Evolutionary conservation across 495 filamentous ascomycete species (phyloP).

Genomic region (Hypoxylon trugodes): DNA sequence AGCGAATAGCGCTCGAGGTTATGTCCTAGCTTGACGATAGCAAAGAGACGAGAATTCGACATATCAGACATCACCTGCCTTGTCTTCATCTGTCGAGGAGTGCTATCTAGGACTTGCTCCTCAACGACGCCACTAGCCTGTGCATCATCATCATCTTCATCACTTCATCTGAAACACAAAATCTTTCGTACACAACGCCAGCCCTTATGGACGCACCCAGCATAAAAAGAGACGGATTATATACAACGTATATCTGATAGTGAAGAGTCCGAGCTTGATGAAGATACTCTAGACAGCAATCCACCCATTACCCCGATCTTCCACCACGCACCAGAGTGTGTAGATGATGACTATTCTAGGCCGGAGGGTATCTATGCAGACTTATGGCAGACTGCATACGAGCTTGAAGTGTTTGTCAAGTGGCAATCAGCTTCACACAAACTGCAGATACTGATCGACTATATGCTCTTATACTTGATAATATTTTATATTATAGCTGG

Average conservation of each 20-base stretch:
- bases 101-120: constrained; percentile 36
- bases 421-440: constrained; percentile 14
- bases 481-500: constrained; percentile 21
- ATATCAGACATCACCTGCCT: constrained; percentile 45
- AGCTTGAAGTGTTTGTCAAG: constrained; percentile 29
- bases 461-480: constrained; percentile 24
- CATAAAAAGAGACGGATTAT: constrained; percentile 28
- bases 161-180: constrained; percentile 31
- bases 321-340: constrained; percentile 14
- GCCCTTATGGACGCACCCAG: constrained; percentile 21
- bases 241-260: constrained; percentile 23
- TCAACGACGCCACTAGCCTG: constrained; percentile 34
- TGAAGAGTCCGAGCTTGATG: constrained; percentile 5
- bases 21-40: constrained; percentile 68
- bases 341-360: constrained; percentile 30
- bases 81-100: constrained; percentile 42
- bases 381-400: constrained; percentile 23
- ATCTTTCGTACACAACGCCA: constrained; percentile 18
- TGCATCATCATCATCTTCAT: constrained; percentile 23
- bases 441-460: constrained; percentile 27
- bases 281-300: constrained; percentile 12
- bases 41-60: constrained; percentile 61
- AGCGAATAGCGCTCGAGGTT: constrained; percentile 59
- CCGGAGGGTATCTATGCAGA: constrained; percentile 10
- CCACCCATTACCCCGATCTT: constrained; percentile 7